Percentiles rank a stretch among this genome's conserved stretches.
phyloP scores from a whole-genome alignment of 2,329 filamentous ascomycete species.

The Sporothrix pallida region DNA sequence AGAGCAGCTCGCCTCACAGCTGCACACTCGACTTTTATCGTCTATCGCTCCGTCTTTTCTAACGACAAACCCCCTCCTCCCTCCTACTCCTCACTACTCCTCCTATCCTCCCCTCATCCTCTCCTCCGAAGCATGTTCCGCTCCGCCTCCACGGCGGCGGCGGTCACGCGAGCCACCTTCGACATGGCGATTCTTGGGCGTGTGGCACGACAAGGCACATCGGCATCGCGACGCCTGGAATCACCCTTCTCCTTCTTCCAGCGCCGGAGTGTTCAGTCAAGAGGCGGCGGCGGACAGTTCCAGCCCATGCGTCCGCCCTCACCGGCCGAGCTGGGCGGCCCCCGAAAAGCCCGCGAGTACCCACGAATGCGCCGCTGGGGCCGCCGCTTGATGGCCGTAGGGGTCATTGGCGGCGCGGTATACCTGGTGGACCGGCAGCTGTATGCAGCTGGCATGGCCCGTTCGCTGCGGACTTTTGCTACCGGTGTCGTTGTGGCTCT shows the following conservation, averaged over 20 bases:
- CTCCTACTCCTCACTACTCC: background rate
- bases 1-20: background rate
- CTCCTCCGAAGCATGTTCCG: slow-evolving; percentile 13
- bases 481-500: slow-evolving; percentile 79
- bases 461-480: slow-evolving; percentile 81
- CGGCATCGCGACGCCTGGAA: background rate
- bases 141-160: slow-evolving; percentile 18
- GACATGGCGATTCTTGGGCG: background rate
- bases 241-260: background rate
- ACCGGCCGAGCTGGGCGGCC: slow-evolving; percentile 76
- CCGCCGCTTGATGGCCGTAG: slow-evolving; percentile 71
- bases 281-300: slow-evolving; percentile 48
- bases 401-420: slow-evolving; percentile 62
- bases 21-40: background rate
- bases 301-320: slow-evolving; percentile 76
- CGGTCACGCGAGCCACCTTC: background rate
- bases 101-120: background rate
- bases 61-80: background rate
- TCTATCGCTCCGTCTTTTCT: background rate
- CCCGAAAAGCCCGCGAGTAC: slow-evolving; percentile 73
- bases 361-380: slow-evolving; percentile 73
- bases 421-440: slow-evolving; percentile 74
- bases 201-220: background rate
- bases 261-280: slow-evolving; percentile 16
- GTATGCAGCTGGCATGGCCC: slow-evolving; percentile 78